Conservation (phyloP, 2,329 filamentous ascomycete species). For the Ceratocystis diversiconidia region DNA sequence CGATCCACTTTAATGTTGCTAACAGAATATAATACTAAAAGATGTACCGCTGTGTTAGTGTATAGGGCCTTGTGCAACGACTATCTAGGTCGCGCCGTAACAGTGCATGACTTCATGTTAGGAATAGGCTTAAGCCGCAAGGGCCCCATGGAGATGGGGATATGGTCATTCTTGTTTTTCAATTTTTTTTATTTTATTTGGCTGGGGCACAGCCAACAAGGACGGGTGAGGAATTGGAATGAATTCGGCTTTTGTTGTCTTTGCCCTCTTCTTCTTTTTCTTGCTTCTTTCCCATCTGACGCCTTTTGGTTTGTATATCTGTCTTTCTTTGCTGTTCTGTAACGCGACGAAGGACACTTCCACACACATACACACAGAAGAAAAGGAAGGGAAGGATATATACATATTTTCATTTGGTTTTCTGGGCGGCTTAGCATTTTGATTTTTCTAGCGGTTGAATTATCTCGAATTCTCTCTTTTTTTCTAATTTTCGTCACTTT, state of each 20-base stretch:
- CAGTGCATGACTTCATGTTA: not conserved
- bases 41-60: not conserved
- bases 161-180: not conserved
- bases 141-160: not conserved
- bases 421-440: not conserved
- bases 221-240: not conserved
- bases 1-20: not conserved
- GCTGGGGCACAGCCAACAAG: not conserved
- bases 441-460: too few species aligned
- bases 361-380: too few species aligned
- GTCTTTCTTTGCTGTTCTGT: too few species aligned
- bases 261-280: too few species aligned
- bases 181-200: not conserved
- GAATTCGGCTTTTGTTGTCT: too few species aligned
- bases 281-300: too few species aligned
- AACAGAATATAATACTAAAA: not conserved
- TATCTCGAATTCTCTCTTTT: not conserved
- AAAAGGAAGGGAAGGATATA: too few species aligned
- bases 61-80: not conserved
- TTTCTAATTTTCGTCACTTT: not conserved
- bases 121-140: not conserved
- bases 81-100: not conserved
- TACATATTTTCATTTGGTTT: too few species aligned
- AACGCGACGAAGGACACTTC: too few species aligned
- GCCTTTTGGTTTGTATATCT: too few species aligned